Evolutionary conservation across 1,284 basidiomycete genomes (phyloP), one percentile per base, ranked within the genome.

Genomic region (Puccinia novopanici): DNA sequence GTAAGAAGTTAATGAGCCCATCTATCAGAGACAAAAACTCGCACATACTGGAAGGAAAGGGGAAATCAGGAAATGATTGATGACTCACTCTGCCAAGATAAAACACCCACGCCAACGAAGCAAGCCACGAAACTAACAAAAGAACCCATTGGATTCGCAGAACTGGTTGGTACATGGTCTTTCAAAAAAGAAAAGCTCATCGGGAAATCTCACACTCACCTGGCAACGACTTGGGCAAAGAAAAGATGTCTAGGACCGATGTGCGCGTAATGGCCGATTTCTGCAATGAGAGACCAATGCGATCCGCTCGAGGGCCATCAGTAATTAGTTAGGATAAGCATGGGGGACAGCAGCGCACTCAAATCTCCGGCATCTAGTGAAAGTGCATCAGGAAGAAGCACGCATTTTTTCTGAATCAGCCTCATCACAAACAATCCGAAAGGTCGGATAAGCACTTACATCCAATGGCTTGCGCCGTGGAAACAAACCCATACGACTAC

Each of bases 181-280:
- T 42, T 59, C 12, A 63, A 70, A n/a, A n/a, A 24, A 22, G 9
- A 61, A 27, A n/a, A n/a, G n/a, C n/a, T n/a, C n/a, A n/a, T n/a
- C 0, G 24, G 34, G 54, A 34, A 57, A 13, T 42, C 17, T 27
- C 19, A 22, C 30, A 30, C 52, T 50, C 24, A 79, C 76, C 65
- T 71, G n/a, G 76, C 67, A 59, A 71, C 70, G 37, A 79, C 61
- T 52, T 79, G 76, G 10, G 76, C 76, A 34, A 79, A 79, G 61
- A 79, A 79, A n/a, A 79, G 45, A 71, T 71, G 67, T 17, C 67
- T 65, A 22, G 76, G 76, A 10, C 67, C 67, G 27, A 79, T 70
- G 42, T 79, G 76, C 3, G 67, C 76, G 40, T 79, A 79, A 61
- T 79, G 76, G 55, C 76, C 76, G n/a, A 79, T 79, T 71, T 79